Base-by-base conservation (phyloP, 352 stramenopile genomes). In the Phytophthora tentaculata region DNA sequence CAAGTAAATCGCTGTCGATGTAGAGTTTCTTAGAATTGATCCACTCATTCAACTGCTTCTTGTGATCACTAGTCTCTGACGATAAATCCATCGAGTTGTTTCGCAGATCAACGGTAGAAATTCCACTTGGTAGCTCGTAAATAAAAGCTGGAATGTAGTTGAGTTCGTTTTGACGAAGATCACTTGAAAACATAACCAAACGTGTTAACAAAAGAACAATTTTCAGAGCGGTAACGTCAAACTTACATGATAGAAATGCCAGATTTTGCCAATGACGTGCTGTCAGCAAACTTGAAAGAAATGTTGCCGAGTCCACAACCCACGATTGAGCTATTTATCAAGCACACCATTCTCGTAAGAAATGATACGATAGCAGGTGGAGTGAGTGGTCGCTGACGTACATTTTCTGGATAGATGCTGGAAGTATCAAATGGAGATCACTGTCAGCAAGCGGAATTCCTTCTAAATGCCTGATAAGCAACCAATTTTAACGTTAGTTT, bases 121-220 rank as follows among this genome's bases (percentile, higher is more conserved):
- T 23, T 43, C 10, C 43, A 14, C 16, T 61, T 26, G 64, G 44
- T 17, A 68, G 5, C 0, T 60, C 53, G 22, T 44, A 75, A 45
- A 76, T n/a, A 2, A 39, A 58, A 39, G 13, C 26, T 35, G 62
- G 71, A 12, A 74, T 13, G 44, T 29, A 5, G 35, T 45, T 37
- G 5, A 90, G 43, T 19, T 57, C 43, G 48, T 90, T 90, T 7
- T 72, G 39, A 28, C 79, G 76, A 14, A 90, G 69, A 53, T 88
- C 77, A 29, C 81, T 90, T 23, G 24, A 19, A 41, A 5, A 68
- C 22, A 28, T n/a, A 54, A 20, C 13, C 22, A 32, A 44, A 23
- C 17, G 2, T 14, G 24, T 57, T 47, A 57, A 41, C 37, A 41
- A 52, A 23, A n/a, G n/a, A n/a, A 22, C n/a, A 28, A 45, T 2